These are phyloP conservation scores for Seiridium unicorne DNA, from an alignment of 2,329 filamentous ascomycete species.

Conservation along the genomic window DNA sequence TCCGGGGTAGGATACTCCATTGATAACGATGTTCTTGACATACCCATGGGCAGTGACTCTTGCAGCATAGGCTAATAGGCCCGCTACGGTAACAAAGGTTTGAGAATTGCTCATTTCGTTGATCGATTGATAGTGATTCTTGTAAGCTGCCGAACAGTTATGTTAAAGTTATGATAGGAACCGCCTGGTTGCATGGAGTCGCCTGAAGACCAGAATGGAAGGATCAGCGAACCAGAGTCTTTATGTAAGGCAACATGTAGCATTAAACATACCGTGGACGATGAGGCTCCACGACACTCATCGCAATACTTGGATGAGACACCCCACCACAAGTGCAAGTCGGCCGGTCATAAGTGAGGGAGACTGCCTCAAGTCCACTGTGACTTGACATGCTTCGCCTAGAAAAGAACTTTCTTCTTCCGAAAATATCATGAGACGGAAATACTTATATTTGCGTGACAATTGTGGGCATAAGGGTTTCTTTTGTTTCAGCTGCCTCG, in stretches of 20 bases:
- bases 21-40: slow-evolving; percentile 25
- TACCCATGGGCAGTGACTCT: slow-evolving; percentile 21
- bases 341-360: neutral
- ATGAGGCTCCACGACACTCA: neutral
- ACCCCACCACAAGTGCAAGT: neutral
- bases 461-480: neutral
- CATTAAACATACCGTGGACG: neutral
- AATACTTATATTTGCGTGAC: neutral
- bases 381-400: neutral
- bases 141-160: neutral
- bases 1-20: slow-evolving; percentile 22
- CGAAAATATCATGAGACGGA: neutral
- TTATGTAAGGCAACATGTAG: neutral
- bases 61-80: slow-evolving; percentile 17
- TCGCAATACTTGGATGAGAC: neutral
- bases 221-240: neutral
- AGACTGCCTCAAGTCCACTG: neutral
- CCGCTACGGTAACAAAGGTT: neutral
- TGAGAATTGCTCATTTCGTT: neutral
- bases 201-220: neutral
- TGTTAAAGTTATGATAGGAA: neutral
- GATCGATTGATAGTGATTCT: neutral
- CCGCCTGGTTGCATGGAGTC: neutral
- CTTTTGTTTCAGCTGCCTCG: neutral
- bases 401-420: neutral